Base-by-base conservation (phyloP, 2,329 filamentous ascomycete species). In the Sporothrix pseudoabietina region DNA sequence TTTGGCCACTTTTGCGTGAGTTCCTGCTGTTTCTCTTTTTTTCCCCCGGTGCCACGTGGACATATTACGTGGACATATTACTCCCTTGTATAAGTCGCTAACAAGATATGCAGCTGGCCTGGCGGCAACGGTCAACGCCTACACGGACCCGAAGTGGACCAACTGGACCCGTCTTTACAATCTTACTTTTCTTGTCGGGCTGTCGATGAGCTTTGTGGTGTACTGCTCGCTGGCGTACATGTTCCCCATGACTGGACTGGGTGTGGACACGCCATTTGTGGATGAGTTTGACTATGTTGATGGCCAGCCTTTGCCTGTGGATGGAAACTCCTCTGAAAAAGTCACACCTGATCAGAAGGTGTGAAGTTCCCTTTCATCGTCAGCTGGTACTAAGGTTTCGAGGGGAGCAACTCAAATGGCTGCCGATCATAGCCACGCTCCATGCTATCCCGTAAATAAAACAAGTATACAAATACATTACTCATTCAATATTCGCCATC, bases 161-260 rank as follows among this genome's bases (percentile, higher is more conserved):
- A 80, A 78, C 30, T 82, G 81, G 76, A 81, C 79, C 4, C 77
- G 80, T 26, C 73, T 84, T 2, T 84, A 83, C 77, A 82, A 84
- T 71, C 77, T 84, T n/a, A 81, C 82, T 0, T 84, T 81, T 74
- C 78, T 81, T 3, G 76, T 83, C 0, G 83, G 83, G 0, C 80
- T 84, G 66, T 77, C 78, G 5, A 82, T 83, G 61, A 81, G 80
- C 73, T 82, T 83, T 73, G 74, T 79, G 1, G 75, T 81, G 1
- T 80, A 72, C 59, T 12, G 54, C 2, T 71, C 10, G 6, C 59
- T 75, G n/a, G 22, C 69, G 41, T 71, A 73, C 61, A 47, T 73
- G 26, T 75, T 71, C 52, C 75, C 75, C 14, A 70, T 75, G 26
- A 59, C 74, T 8, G 74, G 75, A 22, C 65, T 75, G 8, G 74